phyloP scores from a whole-genome alignment of 768 basidiomycete genomes.

The Mycena rosella region DNA sequence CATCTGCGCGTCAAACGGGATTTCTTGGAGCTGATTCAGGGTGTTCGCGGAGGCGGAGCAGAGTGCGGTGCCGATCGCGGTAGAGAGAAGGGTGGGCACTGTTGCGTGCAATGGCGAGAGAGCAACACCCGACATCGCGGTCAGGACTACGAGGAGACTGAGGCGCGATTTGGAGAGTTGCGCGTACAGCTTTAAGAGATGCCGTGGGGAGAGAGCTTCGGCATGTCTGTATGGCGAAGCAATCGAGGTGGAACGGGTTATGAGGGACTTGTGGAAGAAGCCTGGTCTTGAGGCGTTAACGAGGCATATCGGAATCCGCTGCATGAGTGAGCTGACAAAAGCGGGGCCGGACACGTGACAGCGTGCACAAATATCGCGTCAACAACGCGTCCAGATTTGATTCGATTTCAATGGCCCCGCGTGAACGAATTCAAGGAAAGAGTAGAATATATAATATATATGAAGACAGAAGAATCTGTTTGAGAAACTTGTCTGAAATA shows the following conservation, averaged over 20 bases:
- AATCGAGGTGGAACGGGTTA: slow-evolving; percentile 27
- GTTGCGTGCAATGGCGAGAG: slow-evolving; percentile 90
- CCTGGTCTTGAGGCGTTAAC: slow-evolving; percentile 3
- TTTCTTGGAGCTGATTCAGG: slow-evolving; percentile 94
- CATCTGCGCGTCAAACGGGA: slow-evolving; percentile 98
- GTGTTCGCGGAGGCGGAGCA: slow-evolving; percentile 96
- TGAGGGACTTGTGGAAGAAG: slow-evolving; percentile 30
- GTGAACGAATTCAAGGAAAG: too few relatives aligned
- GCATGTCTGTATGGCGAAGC: slow-evolving; percentile 50
- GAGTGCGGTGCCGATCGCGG: slow-evolving; percentile 90
- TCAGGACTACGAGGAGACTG: slow-evolving; percentile 86
- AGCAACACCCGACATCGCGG: slow-evolving; percentile 93
- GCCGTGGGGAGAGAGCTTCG: slow-evolving; percentile 60
- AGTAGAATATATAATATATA: too few relatives aligned
- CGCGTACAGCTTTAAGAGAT: slow-evolving; percentile 75
- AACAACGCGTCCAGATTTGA: slow-evolving; percentile 18
- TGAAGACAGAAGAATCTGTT: too few relatives aligned
- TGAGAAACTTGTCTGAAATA: too few relatives aligned
- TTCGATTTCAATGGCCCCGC: too few relatives aligned
- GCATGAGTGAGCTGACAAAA: not conserved
- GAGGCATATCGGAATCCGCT: slow-evolving; percentile 5
- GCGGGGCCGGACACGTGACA: not conserved
- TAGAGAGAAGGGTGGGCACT: slow-evolving; percentile 86
- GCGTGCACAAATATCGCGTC: slow-evolving; percentile 14
- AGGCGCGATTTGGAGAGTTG: slow-evolving; percentile 90